These are phyloP conservation scores for Trichoderma sp. DNA, from an alignment of 2,329 filamentous ascomycete genomes.

Conservation along the genomic window DNA sequence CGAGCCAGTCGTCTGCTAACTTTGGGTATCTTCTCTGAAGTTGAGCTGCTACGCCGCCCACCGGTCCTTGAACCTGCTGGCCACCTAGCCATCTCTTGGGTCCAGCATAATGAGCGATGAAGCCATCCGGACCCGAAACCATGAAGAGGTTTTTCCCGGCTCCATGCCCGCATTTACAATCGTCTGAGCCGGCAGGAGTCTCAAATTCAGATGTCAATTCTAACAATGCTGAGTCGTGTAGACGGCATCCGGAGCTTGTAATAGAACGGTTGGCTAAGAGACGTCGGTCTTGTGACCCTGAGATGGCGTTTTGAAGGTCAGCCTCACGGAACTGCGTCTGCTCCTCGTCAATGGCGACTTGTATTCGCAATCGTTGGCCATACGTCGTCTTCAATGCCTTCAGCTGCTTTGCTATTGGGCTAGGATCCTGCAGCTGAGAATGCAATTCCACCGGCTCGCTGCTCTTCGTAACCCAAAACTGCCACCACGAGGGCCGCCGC, in stretches of 20 bases:
- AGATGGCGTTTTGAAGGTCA: slow-evolving; percentile 45
- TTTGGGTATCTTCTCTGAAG: slow-evolving; percentile 52
- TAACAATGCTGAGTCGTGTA: slow-evolving; percentile 37
- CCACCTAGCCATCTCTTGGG: slow-evolving; percentile 74
- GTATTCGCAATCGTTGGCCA: slow-evolving; percentile 60
- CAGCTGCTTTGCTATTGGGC: slow-evolving; percentile 63
- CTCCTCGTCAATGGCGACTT: slow-evolving; percentile 84
- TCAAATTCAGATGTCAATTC: slow-evolving; percentile 36
- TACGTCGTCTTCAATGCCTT: slow-evolving; percentile 60
- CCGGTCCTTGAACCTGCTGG: slow-evolving; percentile 70
- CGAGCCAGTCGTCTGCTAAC: slow-evolving; percentile 48
- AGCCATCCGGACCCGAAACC: slow-evolving; percentile 88
- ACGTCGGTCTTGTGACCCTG: not conserved
- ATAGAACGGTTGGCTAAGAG: not conserved
- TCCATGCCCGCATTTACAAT: slow-evolving; percentile 30
- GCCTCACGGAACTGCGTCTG: slow-evolving; percentile 61
- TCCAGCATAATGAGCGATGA: slow-evolving; percentile 78
- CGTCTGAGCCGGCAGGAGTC: slow-evolving; percentile 22
- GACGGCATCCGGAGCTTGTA: slow-evolving; percentile 27
- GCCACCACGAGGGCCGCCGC: slow-evolving; percentile 30
- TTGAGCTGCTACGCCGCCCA: slow-evolving; percentile 67
- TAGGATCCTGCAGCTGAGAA: slow-evolving; percentile 32
- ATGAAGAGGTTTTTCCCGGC: slow-evolving; percentile 68
- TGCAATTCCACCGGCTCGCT: slow-evolving; percentile 26
- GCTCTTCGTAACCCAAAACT: slow-evolving; percentile 26